Percentiles rank a stretch among this genome's conserved stretches.
Evolutionary conservation across 2,329 filamentous ascomycete species (phyloP).

Genomic region (Botrytis elliptica): DNA sequence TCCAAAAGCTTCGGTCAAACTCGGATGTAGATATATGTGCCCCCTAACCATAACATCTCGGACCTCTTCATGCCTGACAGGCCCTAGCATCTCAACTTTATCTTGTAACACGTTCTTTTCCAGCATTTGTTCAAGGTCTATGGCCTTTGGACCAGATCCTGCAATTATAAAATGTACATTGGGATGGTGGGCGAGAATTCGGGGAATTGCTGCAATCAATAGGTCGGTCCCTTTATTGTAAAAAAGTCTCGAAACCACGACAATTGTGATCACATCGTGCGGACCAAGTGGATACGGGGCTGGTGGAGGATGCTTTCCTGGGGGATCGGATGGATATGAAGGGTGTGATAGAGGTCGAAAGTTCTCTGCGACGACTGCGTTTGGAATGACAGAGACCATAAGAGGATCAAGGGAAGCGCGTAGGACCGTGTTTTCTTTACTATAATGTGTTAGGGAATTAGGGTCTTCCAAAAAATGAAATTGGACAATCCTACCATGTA

Average conservation of each 20-base stretch:
- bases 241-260: conserved; percentile 95
- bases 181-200: conserved; percentile 83
- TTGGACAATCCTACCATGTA: conserved; percentile 70
- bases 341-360: conserved; percentile 70
- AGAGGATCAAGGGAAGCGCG: conserved; percentile 90
- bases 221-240: conserved; percentile 99
- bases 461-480: neutral
- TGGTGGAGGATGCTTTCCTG: conserved; percentile 41
- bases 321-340: conserved; percentile 44
- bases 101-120: conserved; percentile 93
- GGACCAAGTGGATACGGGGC: conserved; percentile 70
- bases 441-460: conserved; percentile 42
- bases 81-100: conserved; percentile 86
- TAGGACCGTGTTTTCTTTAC: conserved; percentile 97
- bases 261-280: conserved; percentile 87
- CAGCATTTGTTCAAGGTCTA: conserved; percentile 97
- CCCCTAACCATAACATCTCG: conserved; percentile 96
- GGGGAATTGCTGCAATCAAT: conserved; percentile 91
- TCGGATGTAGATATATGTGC: conserved; percentile 94
- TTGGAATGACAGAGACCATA: conserved; percentile 97
- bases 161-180: conserved; percentile 97
- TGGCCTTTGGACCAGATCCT: conserved; percentile 92
- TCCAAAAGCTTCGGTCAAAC: conserved; percentile 92
- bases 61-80: conserved; percentile 93
- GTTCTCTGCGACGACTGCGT: conserved; percentile 94